Evolutionary conservation across 208 protist genomes (phyloP).

Genomic region (Trypanosoma boissoni): DNA sequence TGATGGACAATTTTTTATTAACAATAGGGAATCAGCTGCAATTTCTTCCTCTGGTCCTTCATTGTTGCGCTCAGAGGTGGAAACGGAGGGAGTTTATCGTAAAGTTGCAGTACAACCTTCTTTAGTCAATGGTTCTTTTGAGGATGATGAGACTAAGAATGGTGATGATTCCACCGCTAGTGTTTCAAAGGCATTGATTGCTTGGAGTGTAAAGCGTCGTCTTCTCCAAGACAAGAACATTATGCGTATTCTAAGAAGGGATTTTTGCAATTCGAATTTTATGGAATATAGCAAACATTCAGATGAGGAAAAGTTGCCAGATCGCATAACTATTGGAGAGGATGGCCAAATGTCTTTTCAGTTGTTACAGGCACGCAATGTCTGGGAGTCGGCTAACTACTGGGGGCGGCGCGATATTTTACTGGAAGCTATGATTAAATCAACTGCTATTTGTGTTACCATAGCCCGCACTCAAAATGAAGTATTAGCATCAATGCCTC

Average conservation of each 20-base stretch:
- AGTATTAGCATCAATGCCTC: constrained; percentile 15
- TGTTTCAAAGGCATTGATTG: constrained; percentile 24
- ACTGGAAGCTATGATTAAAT: constrained; percentile 15
- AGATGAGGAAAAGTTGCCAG: neutral
- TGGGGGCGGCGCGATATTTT: constrained; percentile 11
- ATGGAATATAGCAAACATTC: neutral
- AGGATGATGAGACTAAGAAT: neutral
- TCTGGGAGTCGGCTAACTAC: constrained; percentile 11
- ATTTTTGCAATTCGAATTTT: neutral
- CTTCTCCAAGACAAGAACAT: constrained; percentile 22
- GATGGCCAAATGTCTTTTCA: neutral
- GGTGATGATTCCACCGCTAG: neutral
- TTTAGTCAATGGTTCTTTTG: neutral
- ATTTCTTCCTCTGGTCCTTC: no score
- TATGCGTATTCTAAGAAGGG: constrained; percentile 14
- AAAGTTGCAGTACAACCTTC: no score
- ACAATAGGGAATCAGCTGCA: no score
- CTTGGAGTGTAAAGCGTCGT: constrained; percentile 16
- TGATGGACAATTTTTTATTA: no score
- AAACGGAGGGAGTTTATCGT: no score
- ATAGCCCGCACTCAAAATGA: constrained; percentile 19
- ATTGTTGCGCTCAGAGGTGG: no score
- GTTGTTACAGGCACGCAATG: neutral
- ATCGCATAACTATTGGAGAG: neutral
- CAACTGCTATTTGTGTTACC: constrained; percentile 14